Conservation (phyloP, 768 basidiomycete species). For the Mrakia frigida region DNA sequence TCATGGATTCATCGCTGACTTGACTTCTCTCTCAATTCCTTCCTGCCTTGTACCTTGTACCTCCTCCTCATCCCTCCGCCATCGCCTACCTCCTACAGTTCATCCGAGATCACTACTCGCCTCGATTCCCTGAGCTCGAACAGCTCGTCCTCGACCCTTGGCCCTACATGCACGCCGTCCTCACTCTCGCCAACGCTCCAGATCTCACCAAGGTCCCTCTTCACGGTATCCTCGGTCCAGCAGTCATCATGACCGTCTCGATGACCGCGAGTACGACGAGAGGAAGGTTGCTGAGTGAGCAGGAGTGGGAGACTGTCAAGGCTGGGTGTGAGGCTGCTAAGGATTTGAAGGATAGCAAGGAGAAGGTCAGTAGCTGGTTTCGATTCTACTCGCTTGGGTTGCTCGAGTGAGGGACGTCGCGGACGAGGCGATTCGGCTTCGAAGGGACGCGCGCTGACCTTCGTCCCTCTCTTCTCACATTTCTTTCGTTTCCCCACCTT, state of each 20-base stretch:
- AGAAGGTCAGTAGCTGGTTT: constrained; percentile 55
- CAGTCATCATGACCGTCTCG: constrained; percentile 90
- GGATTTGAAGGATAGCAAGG: constrained; percentile 78
- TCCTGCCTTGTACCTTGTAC: not conserved
- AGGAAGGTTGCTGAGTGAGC: constrained; percentile 64
- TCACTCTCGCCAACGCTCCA: constrained; percentile 76
- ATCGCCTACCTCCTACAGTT: constrained; percentile 58
- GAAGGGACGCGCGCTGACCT: not conserved
- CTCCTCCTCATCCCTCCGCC: constrained; percentile 18
- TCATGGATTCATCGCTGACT: not conserved
- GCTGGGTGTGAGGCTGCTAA: constrained; percentile 85
- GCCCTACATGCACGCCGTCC: constrained; percentile 87
- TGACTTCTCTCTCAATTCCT: not conserved
- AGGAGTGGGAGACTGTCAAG: constrained; percentile 73
- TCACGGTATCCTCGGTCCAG: constrained; percentile 71
- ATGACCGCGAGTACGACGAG: constrained; percentile 89
- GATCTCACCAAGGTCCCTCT: constrained; percentile 84
- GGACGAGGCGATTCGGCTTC: not conserved
- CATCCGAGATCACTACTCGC: constrained; percentile 93
- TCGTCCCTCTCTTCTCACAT: not conserved
- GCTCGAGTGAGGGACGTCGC: not conserved
- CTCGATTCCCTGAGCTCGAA: constrained; percentile 94
- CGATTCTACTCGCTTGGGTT: not conserved
- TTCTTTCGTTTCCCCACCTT: not conserved
- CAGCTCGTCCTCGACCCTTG: constrained; percentile 86